phyloP scores from a whole-genome alignment of 495 filamentous ascomycete species.

The Trypethelium eluteriae region DNA sequence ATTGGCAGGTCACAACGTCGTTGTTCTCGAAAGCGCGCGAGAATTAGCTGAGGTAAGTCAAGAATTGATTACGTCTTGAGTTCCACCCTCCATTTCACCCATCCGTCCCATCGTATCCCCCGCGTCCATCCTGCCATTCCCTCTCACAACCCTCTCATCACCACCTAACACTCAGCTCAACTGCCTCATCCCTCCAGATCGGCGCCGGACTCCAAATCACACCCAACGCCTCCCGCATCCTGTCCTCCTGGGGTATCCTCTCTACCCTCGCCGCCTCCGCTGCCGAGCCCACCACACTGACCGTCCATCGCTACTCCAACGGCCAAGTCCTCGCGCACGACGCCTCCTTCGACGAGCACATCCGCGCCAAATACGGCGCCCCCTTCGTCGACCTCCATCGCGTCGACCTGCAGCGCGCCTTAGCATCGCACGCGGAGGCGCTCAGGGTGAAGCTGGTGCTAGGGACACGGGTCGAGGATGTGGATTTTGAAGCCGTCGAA shows the following conservation, averaged over 20 bases:
- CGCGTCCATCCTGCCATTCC: neutral
- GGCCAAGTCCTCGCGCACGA: constrained; percentile 29
- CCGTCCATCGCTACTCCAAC: constrained; percentile 29
- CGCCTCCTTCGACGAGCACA: constrained; percentile 25
- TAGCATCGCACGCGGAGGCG: constrained; percentile 26
- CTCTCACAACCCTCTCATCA: neutral
- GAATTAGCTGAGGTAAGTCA: constrained; percentile 49
- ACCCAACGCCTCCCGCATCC: constrained; percentile 33
- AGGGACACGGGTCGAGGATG: constrained; percentile 23
- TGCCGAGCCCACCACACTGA: constrained; percentile 22
- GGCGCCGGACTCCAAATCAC: constrained; percentile 37
- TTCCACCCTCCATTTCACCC: neutral
- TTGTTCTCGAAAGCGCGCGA: constrained; percentile 55
- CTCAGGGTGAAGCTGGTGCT: constrained; percentile 27
- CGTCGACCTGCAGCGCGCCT: constrained; percentile 30
- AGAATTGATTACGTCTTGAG: neutral
- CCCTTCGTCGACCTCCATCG: constrained; percentile 34
- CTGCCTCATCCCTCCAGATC: constrained; percentile 17
- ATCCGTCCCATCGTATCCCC: neutral
- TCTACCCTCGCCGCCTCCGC: constrained; percentile 23
- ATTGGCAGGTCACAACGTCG: constrained; percentile 53
- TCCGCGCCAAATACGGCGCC: constrained; percentile 26
- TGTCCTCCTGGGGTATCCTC: constrained; percentile 31
- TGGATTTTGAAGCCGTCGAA: constrained; percentile 26
- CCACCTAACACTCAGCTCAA: neutral